Base-by-base conservation (phyloP, 176 grass and related monocot genomes). In the Carex kokanica region DNA sequence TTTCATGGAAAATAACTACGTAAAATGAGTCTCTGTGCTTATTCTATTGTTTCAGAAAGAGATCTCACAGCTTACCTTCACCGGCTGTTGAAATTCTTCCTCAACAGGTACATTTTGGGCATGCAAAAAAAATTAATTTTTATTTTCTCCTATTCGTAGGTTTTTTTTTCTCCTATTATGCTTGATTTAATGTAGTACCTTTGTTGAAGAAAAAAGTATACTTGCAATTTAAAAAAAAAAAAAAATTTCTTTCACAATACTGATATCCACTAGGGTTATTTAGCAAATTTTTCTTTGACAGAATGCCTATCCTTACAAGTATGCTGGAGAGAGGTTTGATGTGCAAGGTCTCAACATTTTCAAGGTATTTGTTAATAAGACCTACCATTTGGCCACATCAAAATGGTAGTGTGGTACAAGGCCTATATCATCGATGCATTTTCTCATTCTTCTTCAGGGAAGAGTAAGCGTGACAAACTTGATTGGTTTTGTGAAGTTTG, bases 241-340 rank as follows among this genome's bases (percentile, higher is more conserved):
- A 25, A 25, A 25, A 1, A 1, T 77, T 56, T 24, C 0, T 56
- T 64, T 25, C 60, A 6, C 21, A 43, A 20, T 74, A 41, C 1
- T 64, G 20, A 80, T 25, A 83, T 7, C 74, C 66, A 53, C 38
- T 13, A 31, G 53, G 15, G 27, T 56, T 77, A 54, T 10, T 17
- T 25, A 29, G 0, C 12, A 8, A 75, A 54, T 25, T 61, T 67
- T 27, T 81, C 60, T 81, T 72, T 93, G 84, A 78, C 87, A 98
- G 95, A 95, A 86, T 93, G 92, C 84, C 80, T 92, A 98, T 83
- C 90, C 89, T 54, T 92, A 94, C 74, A 98, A 94, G 81, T 95
- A 95, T 87, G 92, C 92, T 83, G 95, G 95, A 66, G 95, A 98
- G 79, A 98, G 94, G 89, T 86, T 98, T 11, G 92, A 95, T 83